Base-by-base conservation (phyloP, 2,329 filamentous ascomycete species). In the Monilinia laxa region DNA sequence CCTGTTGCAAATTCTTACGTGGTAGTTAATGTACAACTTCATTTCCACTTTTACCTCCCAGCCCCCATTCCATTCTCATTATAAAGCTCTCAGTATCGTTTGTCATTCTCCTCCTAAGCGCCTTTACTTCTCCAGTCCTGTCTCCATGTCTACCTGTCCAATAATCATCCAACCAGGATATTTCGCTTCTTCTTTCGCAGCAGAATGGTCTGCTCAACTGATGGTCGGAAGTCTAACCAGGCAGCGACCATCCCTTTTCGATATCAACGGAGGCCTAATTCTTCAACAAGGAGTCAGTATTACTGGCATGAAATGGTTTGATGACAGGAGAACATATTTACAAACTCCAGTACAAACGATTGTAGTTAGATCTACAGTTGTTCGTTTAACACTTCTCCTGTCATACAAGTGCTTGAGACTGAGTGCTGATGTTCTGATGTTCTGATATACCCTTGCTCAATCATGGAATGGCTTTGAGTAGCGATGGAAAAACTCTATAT, bases 401-500 rank as follows among this genome's bases (percentile, higher is more conserved):
- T 9, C 31, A 35, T 1, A 23, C 1, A 16, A n/a, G 5, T 23
- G 1, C 12, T 49, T 1, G 42, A 28, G 6, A 11, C 14, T 35
- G 4, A 0, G 0, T 6, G 28, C 16, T 18, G 12, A 12, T 51
- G 20, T n/a, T 16, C n/a, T n/a, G 12, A 12, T 51, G 16, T 67
- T 16, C 68, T 70, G 63, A 71, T 49, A 1, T 45, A 23, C 20
- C n/a, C 9, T 5, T 64, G 85, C 77, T 87, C 23, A 86, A 84
- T 71, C 85, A 87, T 70, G 83, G 83, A 51, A 78, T 87, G 62
- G 81, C 84, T 38, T 73, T 87, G 25, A 84, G 83, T 0, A 73
- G 76, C 4, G 82, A 87, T 74, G 82, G 83, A 64, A 80, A 77
- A 52, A 85, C 81, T 2, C 74, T 87, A 64, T 87, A 84, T 71